Conservation (phyloP, 1,139 yeast species). For the Diutina ranongensis region DNA sequence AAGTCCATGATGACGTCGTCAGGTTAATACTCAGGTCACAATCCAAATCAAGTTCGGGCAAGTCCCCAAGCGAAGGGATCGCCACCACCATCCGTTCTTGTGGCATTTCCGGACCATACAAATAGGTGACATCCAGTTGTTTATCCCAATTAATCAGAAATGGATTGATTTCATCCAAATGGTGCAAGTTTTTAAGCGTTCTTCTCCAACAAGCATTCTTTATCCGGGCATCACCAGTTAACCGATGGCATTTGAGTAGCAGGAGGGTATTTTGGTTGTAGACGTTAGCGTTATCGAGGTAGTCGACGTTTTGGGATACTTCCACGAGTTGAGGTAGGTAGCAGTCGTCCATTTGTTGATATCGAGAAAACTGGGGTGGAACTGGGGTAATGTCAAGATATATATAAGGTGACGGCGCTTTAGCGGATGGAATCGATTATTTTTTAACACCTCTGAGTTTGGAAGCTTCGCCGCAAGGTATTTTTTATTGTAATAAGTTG, state of each 20-base stretch:
- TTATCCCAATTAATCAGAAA: conserved; percentile 33
- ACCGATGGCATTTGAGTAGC: not conserved
- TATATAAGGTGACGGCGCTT: not conserved
- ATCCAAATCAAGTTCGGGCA: conserved; percentile 7
- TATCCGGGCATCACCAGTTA: conserved; percentile 19
- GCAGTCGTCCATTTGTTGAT: conserved; percentile 9
- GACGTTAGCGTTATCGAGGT: conserved; percentile 14
- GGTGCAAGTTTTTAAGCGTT: conserved; percentile 22
- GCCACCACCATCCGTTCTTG: conserved; percentile 5
- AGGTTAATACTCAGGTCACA: conserved; percentile 8
- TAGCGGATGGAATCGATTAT: no score
- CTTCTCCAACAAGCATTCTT: conserved; percentile 34
- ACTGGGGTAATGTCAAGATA: not conserved
- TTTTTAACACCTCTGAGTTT: not conserved
- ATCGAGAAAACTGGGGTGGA: not conserved
- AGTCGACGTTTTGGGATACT: conserved; percentile 27
- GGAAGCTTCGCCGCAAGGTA: conserved; percentile 4
- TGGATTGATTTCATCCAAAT: conserved; percentile 22
- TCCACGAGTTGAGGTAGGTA: conserved; percentile 8
- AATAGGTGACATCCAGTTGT: conserved; percentile 33
- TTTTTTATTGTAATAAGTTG: not conserved
- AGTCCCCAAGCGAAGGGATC: conserved; percentile 7
- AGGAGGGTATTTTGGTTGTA: conserved; percentile 11
- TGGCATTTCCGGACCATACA: conserved; percentile 30
- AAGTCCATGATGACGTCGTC: conserved; percentile 7